Percentiles rank a stretch among this genome's conserved stretches.
phyloP scores from a whole-genome alignment of 805 yeast genomes.

The Ogataea siamensis region DNA sequence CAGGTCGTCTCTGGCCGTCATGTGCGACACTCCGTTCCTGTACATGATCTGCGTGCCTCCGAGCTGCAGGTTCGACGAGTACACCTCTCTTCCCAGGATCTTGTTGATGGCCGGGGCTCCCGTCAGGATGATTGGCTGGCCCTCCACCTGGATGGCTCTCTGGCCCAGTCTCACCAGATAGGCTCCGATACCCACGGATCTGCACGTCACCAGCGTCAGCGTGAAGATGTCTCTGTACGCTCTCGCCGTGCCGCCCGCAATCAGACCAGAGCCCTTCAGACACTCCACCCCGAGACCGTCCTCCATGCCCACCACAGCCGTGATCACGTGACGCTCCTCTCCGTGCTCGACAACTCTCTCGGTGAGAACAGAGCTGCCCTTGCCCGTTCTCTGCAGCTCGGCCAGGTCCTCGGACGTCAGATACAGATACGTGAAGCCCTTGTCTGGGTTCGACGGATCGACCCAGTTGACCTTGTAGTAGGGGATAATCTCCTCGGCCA shows the following conservation, averaged over 20 bases:
- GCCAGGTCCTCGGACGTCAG: slow-evolving; percentile 65
- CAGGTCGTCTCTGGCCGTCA: slow-evolving; percentile 94
- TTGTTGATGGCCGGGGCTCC: slow-evolving; percentile 99
- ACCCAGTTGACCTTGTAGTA: slow-evolving; percentile 92
- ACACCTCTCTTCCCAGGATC: slow-evolving; percentile 93
- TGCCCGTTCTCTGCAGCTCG: slow-evolving; percentile 56
- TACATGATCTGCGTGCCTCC: slow-evolving; percentile 99
- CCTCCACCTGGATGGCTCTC: slow-evolving; percentile 98
- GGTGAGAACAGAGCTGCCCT: slow-evolving; percentile 61
- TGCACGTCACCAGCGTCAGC: slow-evolving; percentile 96
- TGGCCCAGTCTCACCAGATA: slow-evolving; percentile 97
- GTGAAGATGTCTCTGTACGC: slow-evolving; percentile 98
- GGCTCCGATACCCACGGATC: slow-evolving; percentile 99
- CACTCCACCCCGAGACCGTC: slow-evolving; percentile 99
- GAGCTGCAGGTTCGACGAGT: slow-evolving; percentile 92
- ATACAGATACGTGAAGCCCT: slow-evolving; percentile 90
- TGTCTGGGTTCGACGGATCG: slow-evolving; percentile 65
- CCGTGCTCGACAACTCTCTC: slow-evolving; percentile 84
- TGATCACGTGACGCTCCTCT: slow-evolving; percentile 76
- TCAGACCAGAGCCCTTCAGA: slow-evolving; percentile 95
- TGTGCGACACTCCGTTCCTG: slow-evolving; percentile 95
- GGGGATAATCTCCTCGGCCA: slow-evolving; percentile 94
- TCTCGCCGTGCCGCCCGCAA: slow-evolving; percentile 97
- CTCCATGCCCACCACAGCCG: slow-evolving; percentile 85
- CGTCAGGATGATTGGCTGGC: slow-evolving; percentile 96